These are phyloP conservation scores for Daldinia eschscholtzii DNA, from an alignment of 2,329 filamentous ascomycete genomes.

Conservation along the genomic window DNA sequence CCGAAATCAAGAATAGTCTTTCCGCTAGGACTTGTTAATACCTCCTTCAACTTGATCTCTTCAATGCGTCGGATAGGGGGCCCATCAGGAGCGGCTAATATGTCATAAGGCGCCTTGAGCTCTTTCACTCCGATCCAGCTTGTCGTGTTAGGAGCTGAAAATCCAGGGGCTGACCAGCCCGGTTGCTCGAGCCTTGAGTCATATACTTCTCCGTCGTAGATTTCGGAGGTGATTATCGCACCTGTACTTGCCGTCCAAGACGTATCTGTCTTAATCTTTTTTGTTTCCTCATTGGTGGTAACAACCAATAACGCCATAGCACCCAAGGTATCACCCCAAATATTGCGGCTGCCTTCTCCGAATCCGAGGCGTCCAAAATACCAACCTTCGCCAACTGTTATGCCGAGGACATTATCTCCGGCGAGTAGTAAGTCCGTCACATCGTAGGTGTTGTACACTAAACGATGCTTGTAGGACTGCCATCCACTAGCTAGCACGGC, in stretches of 20 bases:
- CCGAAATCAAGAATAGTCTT: slow-evolving; percentile 65
- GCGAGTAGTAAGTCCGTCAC: slow-evolving; percentile 58
- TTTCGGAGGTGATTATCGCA: slow-evolving; percentile 47
- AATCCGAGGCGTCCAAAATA: slow-evolving; percentile 58
- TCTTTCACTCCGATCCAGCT: slow-evolving; percentile 51
- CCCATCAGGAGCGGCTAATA: slow-evolving; percentile 52
- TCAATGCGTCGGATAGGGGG: slow-evolving; percentile 51
- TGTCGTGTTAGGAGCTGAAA: slow-evolving; percentile 51
- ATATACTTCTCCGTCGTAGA: slow-evolving; percentile 53
- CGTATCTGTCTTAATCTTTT: slow-evolving; percentile 49
- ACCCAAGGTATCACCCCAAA: slow-evolving; percentile 52
- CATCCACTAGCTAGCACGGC: slow-evolving; percentile 64
- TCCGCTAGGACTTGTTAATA: slow-evolving; percentile 54
- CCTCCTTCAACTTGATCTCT: slow-evolving; percentile 43
- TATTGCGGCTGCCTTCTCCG: slow-evolving; percentile 46
- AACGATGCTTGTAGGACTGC: slow-evolving; percentile 63
- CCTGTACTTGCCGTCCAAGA: slow-evolving; percentile 50
- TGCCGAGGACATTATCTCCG: slow-evolving; percentile 58
- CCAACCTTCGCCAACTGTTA: slow-evolving; percentile 66
- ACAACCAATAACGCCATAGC: slow-evolving; percentile 51
- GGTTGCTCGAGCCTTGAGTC: slow-evolving; percentile 48
- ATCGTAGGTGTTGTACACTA: slow-evolving; percentile 67
- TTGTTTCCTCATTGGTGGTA: slow-evolving; percentile 36
- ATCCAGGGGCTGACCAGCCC: slow-evolving; percentile 42
- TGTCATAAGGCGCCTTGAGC: slow-evolving; percentile 39